A percentile compares a stretch with the other conserved stretches of the same genome.
phyloP scores from a whole-genome alignment of 306 rosid species.

The Calophaca sinica region DNA sequence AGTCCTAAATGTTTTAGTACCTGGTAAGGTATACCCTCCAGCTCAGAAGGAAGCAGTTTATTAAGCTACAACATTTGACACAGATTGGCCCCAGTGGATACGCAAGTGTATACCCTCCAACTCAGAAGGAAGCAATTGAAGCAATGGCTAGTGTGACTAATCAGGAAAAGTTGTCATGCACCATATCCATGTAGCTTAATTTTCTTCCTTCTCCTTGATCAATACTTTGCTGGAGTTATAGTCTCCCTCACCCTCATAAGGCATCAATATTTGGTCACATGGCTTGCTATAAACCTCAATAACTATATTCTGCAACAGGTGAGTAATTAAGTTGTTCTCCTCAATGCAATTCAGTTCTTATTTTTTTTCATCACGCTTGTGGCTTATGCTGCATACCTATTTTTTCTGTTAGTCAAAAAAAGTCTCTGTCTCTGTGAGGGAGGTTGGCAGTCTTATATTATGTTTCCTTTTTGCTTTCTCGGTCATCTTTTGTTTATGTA shows the following conservation, averaged over 20 bases:
- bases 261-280: too few species aligned
- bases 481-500: too few species aligned
- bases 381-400: slow-evolving; percentile 72
- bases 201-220: too few species aligned
- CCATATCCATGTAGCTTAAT: slow-evolving; percentile 40
- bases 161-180: slow-evolving; percentile 61
- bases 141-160: slow-evolving; percentile 61
- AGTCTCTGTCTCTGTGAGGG: slow-evolving; percentile 53
- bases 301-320: too few species aligned
- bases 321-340: too few species aligned
- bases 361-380: slow-evolving; percentile 28
- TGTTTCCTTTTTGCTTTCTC: neutral
- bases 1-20: too few species aligned
- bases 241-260: too few species aligned
- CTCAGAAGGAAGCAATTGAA: slow-evolving; percentile 68
- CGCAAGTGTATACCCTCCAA: slow-evolving; percentile 70
- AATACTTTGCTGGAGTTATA: too few species aligned
- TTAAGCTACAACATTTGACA: slow-evolving; percentile 60
- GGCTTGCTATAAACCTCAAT: too few species aligned
- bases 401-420: slow-evolving; percentile 70
- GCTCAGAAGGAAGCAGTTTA: too few species aligned
- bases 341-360: too few species aligned
- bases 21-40: too few species aligned
- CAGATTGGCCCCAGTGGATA: slow-evolving; percentile 66
- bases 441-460: slow-evolving; percentile 55